Conservation (phyloP, 2,329 filamentous ascomycete species). For the Aspergillus transmontanensis region DNA sequence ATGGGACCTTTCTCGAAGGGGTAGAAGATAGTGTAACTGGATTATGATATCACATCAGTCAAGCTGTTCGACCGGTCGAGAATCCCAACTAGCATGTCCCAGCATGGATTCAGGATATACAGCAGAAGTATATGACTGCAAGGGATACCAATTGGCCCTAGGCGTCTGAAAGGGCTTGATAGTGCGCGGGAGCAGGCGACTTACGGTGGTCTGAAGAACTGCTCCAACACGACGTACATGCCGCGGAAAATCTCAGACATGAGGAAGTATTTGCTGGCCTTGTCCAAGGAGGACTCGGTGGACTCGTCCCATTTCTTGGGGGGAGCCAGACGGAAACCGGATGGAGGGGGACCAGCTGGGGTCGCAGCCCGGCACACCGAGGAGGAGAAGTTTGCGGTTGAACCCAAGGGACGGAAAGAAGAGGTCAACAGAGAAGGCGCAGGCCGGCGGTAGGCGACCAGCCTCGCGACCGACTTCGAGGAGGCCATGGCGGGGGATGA, state of each 20-base stretch:
- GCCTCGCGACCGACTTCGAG: constrained; percentile 46
- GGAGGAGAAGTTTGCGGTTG: constrained; percentile 64
- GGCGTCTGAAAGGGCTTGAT: not conserved
- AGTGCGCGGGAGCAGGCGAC: constrained; percentile 45
- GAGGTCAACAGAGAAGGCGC: constrained; percentile 32
- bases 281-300: constrained; percentile 75
- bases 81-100: not conserved
- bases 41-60: constrained; percentile 3
- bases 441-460: constrained; percentile 45
- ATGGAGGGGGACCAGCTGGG: constrained; percentile 75
- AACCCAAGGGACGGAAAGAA: constrained; percentile 42
- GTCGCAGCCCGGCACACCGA: constrained; percentile 64
- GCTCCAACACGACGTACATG: constrained; percentile 97
- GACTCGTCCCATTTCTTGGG: constrained; percentile 79
- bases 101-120: not conserved
- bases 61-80: not conserved
- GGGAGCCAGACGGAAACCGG: constrained; percentile 75
- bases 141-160: not conserved
- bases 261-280: constrained; percentile 90
- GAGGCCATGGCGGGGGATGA: constrained; percentile 44
- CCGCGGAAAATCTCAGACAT: constrained; percentile 93
- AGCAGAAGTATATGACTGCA: not conserved
- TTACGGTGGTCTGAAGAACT: constrained; percentile 97
- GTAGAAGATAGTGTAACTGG: constrained; percentile 97
- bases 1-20: constrained; percentile 99